phyloP scores from a whole-genome alignment of 2,329 filamentous ascomycete genomes.

The Monilinia laxa region DNA sequence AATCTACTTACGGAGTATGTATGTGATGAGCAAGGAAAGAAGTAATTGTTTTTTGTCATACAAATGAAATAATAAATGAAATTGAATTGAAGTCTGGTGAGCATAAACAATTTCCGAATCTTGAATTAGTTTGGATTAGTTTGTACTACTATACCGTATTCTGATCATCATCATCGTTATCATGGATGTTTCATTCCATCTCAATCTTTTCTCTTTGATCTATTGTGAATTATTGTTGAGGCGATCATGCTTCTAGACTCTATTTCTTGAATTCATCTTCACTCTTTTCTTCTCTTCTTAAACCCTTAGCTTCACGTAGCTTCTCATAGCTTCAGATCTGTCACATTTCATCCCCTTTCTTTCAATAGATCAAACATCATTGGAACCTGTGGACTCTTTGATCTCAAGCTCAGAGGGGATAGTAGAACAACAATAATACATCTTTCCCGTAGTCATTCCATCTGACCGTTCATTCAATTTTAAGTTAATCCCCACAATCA shows the following conservation, averaged over 20 bases:
- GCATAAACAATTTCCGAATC: conserved; percentile 6
- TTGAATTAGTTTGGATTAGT: neutral
- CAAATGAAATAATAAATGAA: conserved; percentile 4
- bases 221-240: neutral
- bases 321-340: neutral
- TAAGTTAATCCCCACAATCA: conserved; percentile 13
- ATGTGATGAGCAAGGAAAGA: neutral
- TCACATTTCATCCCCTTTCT: neutral
- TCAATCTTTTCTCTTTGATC: neutral
- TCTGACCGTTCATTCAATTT: neutral
- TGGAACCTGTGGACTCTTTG: neutral
- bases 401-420: neutral
- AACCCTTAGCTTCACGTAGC: neutral
- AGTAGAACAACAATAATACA: neutral
- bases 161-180: neutral
- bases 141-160: conserved; percentile 8
- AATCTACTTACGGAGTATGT: neutral
- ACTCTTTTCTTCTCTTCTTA: neutral
- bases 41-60: neutral
- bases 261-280: neutral
- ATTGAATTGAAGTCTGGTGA: conserved; percentile 5
- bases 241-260: neutral
- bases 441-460: neutral
- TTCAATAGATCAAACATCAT: neutral
- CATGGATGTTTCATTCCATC: neutral